phyloP scores from a whole-genome alignment of 208 protist species.

The Blastocrithidia nonstop region DNA sequence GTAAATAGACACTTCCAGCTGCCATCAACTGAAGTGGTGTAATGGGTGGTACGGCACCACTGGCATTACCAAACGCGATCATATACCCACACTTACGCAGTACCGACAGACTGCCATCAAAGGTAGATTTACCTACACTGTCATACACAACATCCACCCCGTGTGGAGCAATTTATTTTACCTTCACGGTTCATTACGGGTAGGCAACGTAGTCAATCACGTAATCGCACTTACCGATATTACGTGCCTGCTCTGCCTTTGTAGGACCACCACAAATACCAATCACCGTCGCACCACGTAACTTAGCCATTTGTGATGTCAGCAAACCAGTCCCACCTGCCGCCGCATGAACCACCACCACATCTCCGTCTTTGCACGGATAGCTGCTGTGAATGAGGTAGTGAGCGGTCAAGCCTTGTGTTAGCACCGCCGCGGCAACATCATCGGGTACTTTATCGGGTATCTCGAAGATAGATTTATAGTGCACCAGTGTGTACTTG shows the following conservation, averaged over 20 bases:
- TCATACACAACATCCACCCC: constrained; percentile 78
- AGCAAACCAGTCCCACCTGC: constrained; percentile 75
- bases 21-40: constrained; percentile 33
- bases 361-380: constrained; percentile 14
- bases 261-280: constrained; percentile 52
- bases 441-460: constrained; percentile 35
- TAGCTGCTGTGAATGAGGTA: constrained; percentile 68
- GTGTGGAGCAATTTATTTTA: constrained; percentile 25
- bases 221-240: constrained; percentile 32
- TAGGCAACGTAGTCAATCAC: constrained; percentile 52
- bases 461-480: constrained; percentile 6
- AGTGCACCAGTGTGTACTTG: constrained; percentile 27
- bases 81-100: constrained; percentile 68
- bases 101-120: constrained; percentile 38
- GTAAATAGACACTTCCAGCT: constrained; percentile 62
- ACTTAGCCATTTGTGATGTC: constrained; percentile 84
- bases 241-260: constrained; percentile 43
- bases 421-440: constrained; percentile 31
- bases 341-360: constrained; percentile 76
- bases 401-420: constrained; percentile 81
- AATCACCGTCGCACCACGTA: constrained; percentile 80
- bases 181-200: constrained; percentile 32
- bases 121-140: constrained; percentile 76
- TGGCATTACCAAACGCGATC: constrained; percentile 86
- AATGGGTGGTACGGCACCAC: constrained; percentile 54